Evolutionary conservation across 257 asterid genomes (phyloP), one percentile per base, ranked within the genome.

Genomic region (Prunella vulgaris): DNA sequence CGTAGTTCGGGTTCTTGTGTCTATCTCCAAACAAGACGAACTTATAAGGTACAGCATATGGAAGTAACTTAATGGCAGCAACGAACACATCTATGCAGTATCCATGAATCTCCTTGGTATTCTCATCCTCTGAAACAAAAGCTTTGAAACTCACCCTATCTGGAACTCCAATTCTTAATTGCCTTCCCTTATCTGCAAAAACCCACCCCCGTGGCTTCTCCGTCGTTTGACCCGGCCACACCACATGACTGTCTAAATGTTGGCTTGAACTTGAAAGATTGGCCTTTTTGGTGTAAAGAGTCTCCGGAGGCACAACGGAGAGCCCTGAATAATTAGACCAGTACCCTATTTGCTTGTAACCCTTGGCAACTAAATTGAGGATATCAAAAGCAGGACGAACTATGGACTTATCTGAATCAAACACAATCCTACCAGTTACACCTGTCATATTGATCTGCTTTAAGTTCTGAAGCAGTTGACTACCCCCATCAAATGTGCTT

Each of bases 311-410:
- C 76, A 78, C 75, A 67, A 79, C 82, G 2, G 98, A 87, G 49
- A 92, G 87, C 40, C 97, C 96, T 0, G 97, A 87, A 64, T 87
- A 82, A 44, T 89, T 87, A 42, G 88, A 87, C 97, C 98, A 90
- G 78, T 88, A 90, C 18, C 97, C 97, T 70, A 88, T 83, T 73
- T 49, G 84, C 82, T 77, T 85, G 75, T 76, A 74, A 22, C 86
- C 82, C 64, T 56, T 74, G 12, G 84, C 86, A 76, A 79, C 73
- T 3, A 88, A 88, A 74, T 92, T 88, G 65, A 92, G 84, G 67
- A 92, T 77, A 40, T 92, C 95, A 70, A 70, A 90, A 5, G 96
- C 84, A 18, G 97, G 97, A 38, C 79, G 79, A 10, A 61, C 14
- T 8, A 80, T n/a, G 10, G 83, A 79, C 68, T 88, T 80, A 57